Conservation (phyloP, 768 basidiomycete genomes). For the Cyclocybe aegerita region DNA sequence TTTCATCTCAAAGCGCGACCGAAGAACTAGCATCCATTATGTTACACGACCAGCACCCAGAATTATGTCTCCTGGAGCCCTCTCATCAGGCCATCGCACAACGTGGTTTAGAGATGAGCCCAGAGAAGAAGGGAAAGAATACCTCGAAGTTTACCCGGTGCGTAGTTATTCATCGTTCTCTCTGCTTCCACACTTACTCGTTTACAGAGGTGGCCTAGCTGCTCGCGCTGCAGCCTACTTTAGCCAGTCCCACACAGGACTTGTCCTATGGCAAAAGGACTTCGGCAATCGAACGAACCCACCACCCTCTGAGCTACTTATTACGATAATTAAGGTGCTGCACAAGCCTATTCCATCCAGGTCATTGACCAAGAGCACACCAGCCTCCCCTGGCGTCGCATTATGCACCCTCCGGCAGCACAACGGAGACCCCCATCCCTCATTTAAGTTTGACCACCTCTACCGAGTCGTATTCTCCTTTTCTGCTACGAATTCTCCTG, state of each 20-base stretch:
- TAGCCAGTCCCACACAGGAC: slow-evolving; percentile 42
- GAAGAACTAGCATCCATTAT: slow-evolving; percentile 57
- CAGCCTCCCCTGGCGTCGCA: slow-evolving; percentile 37
- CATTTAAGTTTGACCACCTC: slow-evolving; percentile 17
- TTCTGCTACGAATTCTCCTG: slow-evolving; percentile 26
- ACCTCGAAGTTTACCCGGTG: slow-evolving; percentile 49
- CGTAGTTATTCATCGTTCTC: slow-evolving; percentile 13
- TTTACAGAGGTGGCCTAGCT: slow-evolving; percentile 56
- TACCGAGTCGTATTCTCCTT: slow-evolving; percentile 39
- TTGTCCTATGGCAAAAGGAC: slow-evolving; percentile 54
- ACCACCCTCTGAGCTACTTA: slow-evolving; percentile 40
- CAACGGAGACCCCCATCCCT: slow-evolving; percentile 15
- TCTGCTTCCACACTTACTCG: neutral
- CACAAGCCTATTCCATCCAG: slow-evolving; percentile 28
- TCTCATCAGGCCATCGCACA: slow-evolving; percentile 29
- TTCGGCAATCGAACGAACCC: slow-evolving; percentile 35
- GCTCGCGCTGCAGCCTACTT: slow-evolving; percentile 45
- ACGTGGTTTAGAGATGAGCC: slow-evolving; percentile 59
- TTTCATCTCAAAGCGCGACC: slow-evolving; percentile 32
- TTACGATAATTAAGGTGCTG: slow-evolving; percentile 43
- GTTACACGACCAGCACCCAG: slow-evolving; percentile 45
- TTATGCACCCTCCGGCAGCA: slow-evolving; percentile 36
- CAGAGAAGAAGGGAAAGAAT: slow-evolving; percentile 48
- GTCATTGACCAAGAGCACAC: slow-evolving; percentile 23
- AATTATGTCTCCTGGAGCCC: slow-evolving; percentile 25